These are phyloP conservation scores for Pseudozyma flocculosa DNA, from an alignment of 1,284 basidiomycete species.

Conservation along the genomic window DNA sequence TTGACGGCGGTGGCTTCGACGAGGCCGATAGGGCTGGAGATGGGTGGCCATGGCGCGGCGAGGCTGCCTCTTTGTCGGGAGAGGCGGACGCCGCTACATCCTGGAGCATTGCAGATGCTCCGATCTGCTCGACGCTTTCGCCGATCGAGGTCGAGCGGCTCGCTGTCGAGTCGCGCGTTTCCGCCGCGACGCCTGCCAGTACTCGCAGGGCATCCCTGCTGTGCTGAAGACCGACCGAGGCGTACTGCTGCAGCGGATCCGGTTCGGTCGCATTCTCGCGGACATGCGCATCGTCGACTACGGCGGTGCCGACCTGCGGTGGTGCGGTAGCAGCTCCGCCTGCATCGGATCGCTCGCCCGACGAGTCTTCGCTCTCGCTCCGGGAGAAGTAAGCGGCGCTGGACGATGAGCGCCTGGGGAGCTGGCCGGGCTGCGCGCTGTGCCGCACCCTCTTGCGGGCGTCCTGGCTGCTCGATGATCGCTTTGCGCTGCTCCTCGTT, in stretches of 20 bases:
- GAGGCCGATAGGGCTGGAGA: neutral
- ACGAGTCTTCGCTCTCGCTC: neutral
- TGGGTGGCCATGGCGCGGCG: neutral
- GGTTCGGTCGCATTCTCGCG: neutral
- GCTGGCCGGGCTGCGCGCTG: neutral
- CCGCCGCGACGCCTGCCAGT: constrained; percentile 32
- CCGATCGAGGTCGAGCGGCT: neutral
- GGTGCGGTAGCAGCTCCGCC: no score
- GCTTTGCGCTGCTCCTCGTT: no score
- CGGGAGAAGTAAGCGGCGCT: neutral
- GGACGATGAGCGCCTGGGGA: neutral
- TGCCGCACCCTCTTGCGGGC: neutral
- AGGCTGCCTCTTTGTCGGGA: no score
- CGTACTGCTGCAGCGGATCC: constrained; percentile 31
- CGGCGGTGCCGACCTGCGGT: no score
- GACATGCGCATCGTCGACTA: no score
- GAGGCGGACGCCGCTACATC: no score
- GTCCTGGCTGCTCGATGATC: no score
- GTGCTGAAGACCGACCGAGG: constrained; percentile 31
- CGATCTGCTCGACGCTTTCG: neutral
- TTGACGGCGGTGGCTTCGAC: no score
- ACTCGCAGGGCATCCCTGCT: constrained; percentile 35
- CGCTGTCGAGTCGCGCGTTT: constrained; percentile 13
- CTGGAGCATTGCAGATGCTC: neutral
- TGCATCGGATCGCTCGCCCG: neutral